These are phyloP conservation scores for Chlamydomonas incerta DNA, from an alignment of 139 green algal species.

Conservation along the genomic window DNA sequence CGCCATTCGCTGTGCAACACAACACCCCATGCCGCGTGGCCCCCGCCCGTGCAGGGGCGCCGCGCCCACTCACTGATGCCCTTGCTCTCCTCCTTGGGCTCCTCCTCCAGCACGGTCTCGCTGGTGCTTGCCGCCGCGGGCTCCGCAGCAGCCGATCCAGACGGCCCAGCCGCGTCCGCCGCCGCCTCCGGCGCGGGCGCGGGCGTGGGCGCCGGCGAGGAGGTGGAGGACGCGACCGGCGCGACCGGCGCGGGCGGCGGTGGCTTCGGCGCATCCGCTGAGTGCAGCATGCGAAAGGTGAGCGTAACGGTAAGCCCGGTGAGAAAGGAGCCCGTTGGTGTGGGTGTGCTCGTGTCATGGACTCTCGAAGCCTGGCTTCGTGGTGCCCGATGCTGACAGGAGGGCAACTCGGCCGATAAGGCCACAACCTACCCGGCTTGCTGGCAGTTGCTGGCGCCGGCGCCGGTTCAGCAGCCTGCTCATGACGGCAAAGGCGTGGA, in stretches of 20 bases:
- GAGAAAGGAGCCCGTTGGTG: no score
- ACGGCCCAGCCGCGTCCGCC: background rate
- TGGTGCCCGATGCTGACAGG: no score
- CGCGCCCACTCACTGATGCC: constrained; percentile 64
- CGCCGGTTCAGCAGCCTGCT: background rate
- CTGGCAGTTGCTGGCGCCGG: constrained; percentile 28
- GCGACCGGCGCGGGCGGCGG: constrained; percentile 7
- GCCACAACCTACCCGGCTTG: background rate
- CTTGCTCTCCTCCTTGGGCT: constrained; percentile 49
- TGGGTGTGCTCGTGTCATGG: no score
- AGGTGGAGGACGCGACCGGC: background rate
- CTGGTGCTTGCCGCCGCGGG: background rate
- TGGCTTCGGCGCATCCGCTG: constrained; percentile 1
- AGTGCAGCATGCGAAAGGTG: no score
- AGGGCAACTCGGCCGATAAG: no score
- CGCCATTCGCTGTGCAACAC: no score
- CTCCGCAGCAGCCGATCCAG: background rate
- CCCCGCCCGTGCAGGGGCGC: no score
- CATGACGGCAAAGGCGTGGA: no score
- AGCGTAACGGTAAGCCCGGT: no score
- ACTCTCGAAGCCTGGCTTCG: no score
- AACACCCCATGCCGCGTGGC: no score
- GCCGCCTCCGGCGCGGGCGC: constrained; percentile 3
- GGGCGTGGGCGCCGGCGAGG: background rate
- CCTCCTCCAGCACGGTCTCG: constrained; percentile 38